Evolutionary conservation across 2,329 filamentous ascomycete species (phyloP), one percentile per base, ranked within the genome.

Genomic region (Pestalotiopsis sp.): DNA sequence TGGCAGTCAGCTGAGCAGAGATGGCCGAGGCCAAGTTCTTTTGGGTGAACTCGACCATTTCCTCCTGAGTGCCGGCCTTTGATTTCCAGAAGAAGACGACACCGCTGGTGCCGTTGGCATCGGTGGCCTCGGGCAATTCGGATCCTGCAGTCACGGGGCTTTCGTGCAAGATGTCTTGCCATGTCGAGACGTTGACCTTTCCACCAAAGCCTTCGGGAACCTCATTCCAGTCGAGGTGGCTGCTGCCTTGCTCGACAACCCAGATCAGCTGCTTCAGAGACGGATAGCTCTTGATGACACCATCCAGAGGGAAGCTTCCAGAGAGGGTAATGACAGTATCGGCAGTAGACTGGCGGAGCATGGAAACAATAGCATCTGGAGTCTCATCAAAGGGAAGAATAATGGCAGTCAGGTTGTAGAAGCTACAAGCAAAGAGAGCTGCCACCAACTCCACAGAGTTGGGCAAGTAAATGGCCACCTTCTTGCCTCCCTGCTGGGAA

Each of bases 161-260:
- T 71, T 96, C 92, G 72, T 92, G 89, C 31, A 98, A 83, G 66
- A 98, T 87, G 69, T 98, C 93, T 76, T 97, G 93, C 95, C 95
- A 99, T 14, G 95, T 96, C n/a, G 91, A 89, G 17, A 98, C 92
- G 68, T 92, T 92, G 70, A 97, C 85, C 71, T 87, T 90, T 68
- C 91, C 89, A 17, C 91, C 91, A 68, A 91, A 91, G 65, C 92
- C 92, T 76, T 92, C 88, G 12, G 95, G 94, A 2, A 95, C 89
- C 77, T 95, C 93, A 74, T 94, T 95, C 95, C 95, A 99, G 81
- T 97, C 95, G 87, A 99, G 92, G 78, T 98, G 95, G 74, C 90
- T 89, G 83, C 91, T 98, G 57, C 94, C 94, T 76, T 94, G 89
- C 75, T 98, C 95, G 4, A 97, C 94, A 13, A 98, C 95, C 94